Evolutionary conservation across 129 eudicot genomes (phyloP).

Genomic region (Solidago caesia): DNA sequence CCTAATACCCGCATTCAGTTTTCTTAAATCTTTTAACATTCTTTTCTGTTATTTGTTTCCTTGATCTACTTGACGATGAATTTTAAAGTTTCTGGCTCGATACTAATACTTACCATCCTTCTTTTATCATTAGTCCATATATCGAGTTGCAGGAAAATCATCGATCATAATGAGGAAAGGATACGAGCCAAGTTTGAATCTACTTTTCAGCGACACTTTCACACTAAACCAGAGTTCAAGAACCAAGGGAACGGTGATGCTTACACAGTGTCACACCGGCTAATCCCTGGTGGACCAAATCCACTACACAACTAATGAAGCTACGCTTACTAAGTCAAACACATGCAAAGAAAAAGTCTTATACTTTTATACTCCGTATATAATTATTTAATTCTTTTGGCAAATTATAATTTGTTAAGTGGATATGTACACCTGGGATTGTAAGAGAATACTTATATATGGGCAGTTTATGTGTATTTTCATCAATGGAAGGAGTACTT

Average conservation of each 20-base stretch:
- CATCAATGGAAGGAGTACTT: slow-evolving; percentile 16
- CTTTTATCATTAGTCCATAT: slow-evolving; percentile 27
- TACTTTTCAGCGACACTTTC: slow-evolving; percentile 40
- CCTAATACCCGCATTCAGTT: neutral
- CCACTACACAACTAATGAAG: slow-evolving; percentile 61
- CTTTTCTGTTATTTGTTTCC: neutral
- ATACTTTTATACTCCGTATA: neutral
- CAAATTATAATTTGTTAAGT: slow-evolving; percentile 7
- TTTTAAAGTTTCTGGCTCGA: slow-evolving; percentile 27
- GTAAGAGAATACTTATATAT: slow-evolving; percentile 6
- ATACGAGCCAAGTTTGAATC: slow-evolving; percentile 43
- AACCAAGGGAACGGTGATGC: slow-evolving; percentile 11
- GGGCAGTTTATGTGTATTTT: slow-evolving; percentile 4
- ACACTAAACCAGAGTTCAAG: slow-evolving; percentile 38
- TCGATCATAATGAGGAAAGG: slow-evolving; percentile 34
- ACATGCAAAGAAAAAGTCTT: slow-evolving; percentile 1
- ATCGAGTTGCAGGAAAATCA: slow-evolving; percentile 48
- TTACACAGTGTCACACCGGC: slow-evolving; percentile 47
- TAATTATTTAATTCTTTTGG: slow-evolving; percentile 19
- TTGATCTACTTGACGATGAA: slow-evolving; percentile 28
- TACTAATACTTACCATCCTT: slow-evolving; percentile 35
- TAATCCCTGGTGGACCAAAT: slow-evolving; percentile 77
- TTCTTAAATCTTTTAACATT: slow-evolving; percentile 11
- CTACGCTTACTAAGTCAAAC: slow-evolving; percentile 11
- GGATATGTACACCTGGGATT: neutral